A percentile compares a stretch with the other conserved stretches of the same genome.
Evolutionary conservation across 129 eudicot genomes (phyloP).

Genomic region (Helianthus tuberosus): DNA sequence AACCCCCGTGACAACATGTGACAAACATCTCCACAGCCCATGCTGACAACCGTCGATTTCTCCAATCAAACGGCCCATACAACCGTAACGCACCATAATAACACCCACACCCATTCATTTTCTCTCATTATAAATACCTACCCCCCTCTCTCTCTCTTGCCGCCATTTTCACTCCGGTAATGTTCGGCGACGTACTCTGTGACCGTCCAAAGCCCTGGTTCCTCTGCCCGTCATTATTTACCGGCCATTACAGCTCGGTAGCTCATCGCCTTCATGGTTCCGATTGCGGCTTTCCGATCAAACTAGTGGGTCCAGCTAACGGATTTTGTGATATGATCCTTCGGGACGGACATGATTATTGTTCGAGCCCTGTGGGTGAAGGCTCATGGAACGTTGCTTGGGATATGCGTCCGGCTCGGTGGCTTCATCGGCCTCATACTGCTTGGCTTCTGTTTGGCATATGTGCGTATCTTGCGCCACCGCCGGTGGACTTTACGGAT

Average conservation of each 20-base stretch:
- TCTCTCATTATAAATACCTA: not conserved
- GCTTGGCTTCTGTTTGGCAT: slow-evolving; percentile 70
- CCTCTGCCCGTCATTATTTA: slow-evolving; percentile 25
- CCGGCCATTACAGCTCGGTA: slow-evolving; percentile 23
- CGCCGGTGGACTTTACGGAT: slow-evolving; percentile 13
- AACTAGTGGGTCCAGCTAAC: slow-evolving; percentile 5
- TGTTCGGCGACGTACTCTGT: slow-evolving; percentile 72
- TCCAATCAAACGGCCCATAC: slow-evolving; percentile 18
- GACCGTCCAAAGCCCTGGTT: slow-evolving; percentile 63
- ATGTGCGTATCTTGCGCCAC: slow-evolving; percentile 41
- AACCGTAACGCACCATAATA: not conserved
- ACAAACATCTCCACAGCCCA: slow-evolving; percentile 1
- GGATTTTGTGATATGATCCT: slow-evolving; percentile 28
- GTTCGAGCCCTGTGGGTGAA: slow-evolving; percentile 48
- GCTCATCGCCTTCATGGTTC: slow-evolving; percentile 29
- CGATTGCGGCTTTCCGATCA: slow-evolving; percentile 28
- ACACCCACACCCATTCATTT: not conserved
- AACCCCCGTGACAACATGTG: slow-evolving; percentile 18
- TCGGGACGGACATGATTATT: slow-evolving; percentile 28
- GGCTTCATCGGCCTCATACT: slow-evolving; percentile 65
- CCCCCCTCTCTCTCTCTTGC: not conserved
- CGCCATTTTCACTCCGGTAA: slow-evolving; percentile 43
- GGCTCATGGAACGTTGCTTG: slow-evolving; percentile 91
- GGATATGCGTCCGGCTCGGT: slow-evolving; percentile 82
- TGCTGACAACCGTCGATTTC: slow-evolving; percentile 34